These are phyloP conservation scores for Cyclotella baltica DNA, from an alignment of 108 stramenopile species.

Conservation along the genomic window DNA sequence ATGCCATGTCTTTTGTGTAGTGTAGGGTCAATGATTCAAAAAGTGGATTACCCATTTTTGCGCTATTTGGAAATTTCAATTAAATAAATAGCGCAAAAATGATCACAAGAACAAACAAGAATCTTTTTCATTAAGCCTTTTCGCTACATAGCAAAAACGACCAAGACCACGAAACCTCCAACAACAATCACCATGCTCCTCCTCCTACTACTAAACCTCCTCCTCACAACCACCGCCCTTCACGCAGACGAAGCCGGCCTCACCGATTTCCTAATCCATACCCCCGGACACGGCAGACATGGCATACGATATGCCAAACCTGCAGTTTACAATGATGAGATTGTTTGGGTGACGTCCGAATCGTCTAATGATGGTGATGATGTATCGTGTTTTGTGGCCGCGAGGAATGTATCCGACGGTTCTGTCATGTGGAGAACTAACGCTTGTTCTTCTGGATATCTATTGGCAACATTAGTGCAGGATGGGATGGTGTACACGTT, in stretches of 20 bases:
- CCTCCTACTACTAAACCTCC: neutral
- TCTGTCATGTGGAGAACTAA: conserved; percentile 70
- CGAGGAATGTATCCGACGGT: conserved; percentile 55
- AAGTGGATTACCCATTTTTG: too few relatives aligned
- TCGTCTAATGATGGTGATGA: neutral
- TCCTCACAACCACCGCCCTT: conserved; percentile 4
- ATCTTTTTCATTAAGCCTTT: too few relatives aligned
- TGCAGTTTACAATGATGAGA: neutral
- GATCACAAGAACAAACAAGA: too few relatives aligned
- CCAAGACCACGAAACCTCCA: neutral
- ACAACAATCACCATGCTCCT: neutral
- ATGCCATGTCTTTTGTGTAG: too few relatives aligned
- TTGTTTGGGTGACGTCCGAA: conserved; percentile 46
- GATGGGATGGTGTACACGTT: conserved; percentile 7
- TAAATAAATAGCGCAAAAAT: too few relatives aligned
- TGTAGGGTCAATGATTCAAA: too few relatives aligned
- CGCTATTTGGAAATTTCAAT: too few relatives aligned
- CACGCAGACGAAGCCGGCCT: conserved; percentile 80
- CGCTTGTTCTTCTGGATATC: conserved; percentile 56
- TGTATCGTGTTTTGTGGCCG: conserved; percentile 65
- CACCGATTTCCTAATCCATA: conserved; percentile 74
- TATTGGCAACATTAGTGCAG: conserved; percentile 26
- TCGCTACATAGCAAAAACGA: too few relatives aligned
- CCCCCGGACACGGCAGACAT: conserved; percentile 76
- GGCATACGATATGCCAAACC: conserved; percentile 35